Evolutionary conservation across 495 filamentous ascomycete genomes (phyloP).

Genomic region (Daldinia concentrica): DNA sequence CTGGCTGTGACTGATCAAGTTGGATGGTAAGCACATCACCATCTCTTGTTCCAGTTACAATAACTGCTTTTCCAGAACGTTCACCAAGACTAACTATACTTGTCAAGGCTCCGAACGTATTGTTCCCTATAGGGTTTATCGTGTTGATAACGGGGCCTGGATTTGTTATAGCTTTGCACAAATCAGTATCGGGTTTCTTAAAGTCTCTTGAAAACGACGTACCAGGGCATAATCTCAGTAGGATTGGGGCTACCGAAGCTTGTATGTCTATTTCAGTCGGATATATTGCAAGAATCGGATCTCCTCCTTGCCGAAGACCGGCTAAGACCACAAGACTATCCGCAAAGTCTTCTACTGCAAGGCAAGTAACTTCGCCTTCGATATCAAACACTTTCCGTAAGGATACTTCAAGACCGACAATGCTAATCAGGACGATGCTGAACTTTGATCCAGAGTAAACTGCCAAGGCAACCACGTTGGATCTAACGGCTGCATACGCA

Average conservation of each 20-base stretch:
- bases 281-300: slow-evolving; percentile 43
- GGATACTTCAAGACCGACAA: slow-evolving; percentile 36
- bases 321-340: slow-evolving; percentile 42
- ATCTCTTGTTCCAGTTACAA: slow-evolving; percentile 55
- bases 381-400: slow-evolving; percentile 42
- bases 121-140: background rate
- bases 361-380: slow-evolving; percentile 53
- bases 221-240: slow-evolving; percentile 26
- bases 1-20: slow-evolving; percentile 8
- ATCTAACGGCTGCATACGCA: slow-evolving; percentile 47
- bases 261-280: slow-evolving; percentile 18
- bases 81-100: slow-evolving; percentile 45
- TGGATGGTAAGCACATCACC: slow-evolving; percentile 55
- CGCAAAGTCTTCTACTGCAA: slow-evolving; percentile 41
- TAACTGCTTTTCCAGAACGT: slow-evolving; percentile 13
- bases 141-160: background rate
- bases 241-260: slow-evolving; percentile 8
- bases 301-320: slow-evolving; percentile 43
- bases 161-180: background rate
- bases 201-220: background rate
- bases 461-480: slow-evolving; percentile 49
- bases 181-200: background rate
- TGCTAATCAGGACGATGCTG: slow-evolving; percentile 46
- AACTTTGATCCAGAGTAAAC: slow-evolving; percentile 45
- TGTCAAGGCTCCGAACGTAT: slow-evolving; percentile 45